phyloP scores from a whole-genome alignment of 2,329 filamentous ascomycete species.

The Geosmithia flava region DNA sequence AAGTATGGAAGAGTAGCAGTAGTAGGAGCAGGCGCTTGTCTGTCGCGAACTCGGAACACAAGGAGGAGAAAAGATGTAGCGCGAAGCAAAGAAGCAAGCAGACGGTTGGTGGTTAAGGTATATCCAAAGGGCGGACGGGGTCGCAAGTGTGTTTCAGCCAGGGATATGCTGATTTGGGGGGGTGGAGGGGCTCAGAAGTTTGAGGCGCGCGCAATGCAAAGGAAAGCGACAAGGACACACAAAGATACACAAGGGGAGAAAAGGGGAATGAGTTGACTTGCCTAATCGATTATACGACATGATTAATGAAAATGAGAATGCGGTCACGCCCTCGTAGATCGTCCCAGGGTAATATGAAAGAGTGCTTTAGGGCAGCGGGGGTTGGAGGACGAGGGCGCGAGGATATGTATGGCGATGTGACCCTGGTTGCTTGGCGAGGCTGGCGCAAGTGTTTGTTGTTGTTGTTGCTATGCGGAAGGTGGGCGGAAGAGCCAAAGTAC shows the following conservation, averaged over 20 bases:
- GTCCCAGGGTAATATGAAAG: background rate
- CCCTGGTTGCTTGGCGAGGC: background rate
- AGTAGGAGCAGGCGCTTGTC: background rate
- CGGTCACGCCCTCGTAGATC: background rate
- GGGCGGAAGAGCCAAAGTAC: too few relatives aligned
- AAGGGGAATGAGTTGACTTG: slow-evolving; percentile 26
- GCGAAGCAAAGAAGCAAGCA: background rate
- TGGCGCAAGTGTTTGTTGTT: background rate
- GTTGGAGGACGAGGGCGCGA: background rate
- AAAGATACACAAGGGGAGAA: background rate
- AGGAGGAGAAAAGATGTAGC: background rate
- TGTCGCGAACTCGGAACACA: background rate
- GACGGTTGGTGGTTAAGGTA: background rate
- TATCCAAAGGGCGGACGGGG: background rate
- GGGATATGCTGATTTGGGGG: background rate
- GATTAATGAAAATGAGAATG: slow-evolving; percentile 4
- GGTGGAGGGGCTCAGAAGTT: slow-evolving; percentile 2
- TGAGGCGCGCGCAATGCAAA: background rate
- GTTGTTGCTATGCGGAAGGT: background rate
- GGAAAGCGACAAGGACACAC: slow-evolving; percentile 1
- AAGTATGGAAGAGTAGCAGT: background rate
- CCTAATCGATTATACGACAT: slow-evolving; percentile 69
- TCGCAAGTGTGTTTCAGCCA: slow-evolving; percentile 1
- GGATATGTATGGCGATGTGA: background rate
- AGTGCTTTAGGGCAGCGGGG: background rate